phyloP scores from a whole-genome alignment of 176 grass and related monocot genomes.

The Olyra latifolia region DNA sequence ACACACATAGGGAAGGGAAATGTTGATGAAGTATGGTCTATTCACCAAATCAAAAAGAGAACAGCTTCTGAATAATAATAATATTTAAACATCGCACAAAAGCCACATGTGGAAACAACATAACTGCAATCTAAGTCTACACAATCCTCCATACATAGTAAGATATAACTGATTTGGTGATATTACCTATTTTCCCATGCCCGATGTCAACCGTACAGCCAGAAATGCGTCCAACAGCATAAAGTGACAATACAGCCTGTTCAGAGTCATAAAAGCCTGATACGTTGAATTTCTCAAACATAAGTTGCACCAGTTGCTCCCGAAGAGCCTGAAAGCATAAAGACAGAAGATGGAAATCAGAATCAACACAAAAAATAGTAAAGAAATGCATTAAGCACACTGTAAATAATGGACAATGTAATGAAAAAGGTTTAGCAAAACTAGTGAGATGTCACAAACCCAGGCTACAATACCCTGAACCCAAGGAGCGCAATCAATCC shows the following conservation, averaged over 20 bases:
- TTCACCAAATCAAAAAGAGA: neutral
- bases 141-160: neutral
- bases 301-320: slow-evolving; percentile 87
- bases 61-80: neutral
- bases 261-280: slow-evolving; percentile 99
- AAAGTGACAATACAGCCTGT: slow-evolving; percentile 95
- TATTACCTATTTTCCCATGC: slow-evolving; percentile 94
- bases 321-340: slow-evolving; percentile 65
- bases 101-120: neutral
- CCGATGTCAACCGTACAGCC: slow-evolving; percentile 96
- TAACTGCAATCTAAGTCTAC: neutral
- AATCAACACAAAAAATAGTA: slow-evolving; percentile 9
- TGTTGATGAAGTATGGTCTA: neutral
- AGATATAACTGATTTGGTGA: neutral
- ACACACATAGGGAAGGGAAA: neutral
- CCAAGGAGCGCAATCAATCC: no score
- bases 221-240: slow-evolving; percentile 95
- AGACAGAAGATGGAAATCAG: neutral
- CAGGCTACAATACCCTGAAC: no score
- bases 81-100: neutral
- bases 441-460: neutral
- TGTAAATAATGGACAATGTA: slow-evolving; percentile 4
- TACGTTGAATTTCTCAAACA: slow-evolving; percentile 99
- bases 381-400: neutral
- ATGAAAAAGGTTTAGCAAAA: slow-evolving; percentile 4